phyloP scores from a whole-genome alignment of 768 basidiomycete genomes.

The Stropharia rugosoannulata region DNA sequence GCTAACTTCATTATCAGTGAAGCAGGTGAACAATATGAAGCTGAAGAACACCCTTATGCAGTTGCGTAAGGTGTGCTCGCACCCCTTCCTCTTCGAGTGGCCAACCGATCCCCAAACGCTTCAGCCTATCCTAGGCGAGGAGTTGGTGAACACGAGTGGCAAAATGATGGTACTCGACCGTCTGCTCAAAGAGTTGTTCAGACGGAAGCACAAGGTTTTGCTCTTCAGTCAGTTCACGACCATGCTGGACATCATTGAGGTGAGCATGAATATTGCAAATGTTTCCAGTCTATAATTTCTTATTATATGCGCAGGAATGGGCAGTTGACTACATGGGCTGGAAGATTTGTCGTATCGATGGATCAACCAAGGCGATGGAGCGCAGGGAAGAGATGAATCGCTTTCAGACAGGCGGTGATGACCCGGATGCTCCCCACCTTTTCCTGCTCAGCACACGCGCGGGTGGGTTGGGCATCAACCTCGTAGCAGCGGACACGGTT shows the following conservation, averaged over 20 bases:
- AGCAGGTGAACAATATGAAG: constrained; percentile 87
- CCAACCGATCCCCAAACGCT: constrained; percentile 61
- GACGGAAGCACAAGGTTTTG: constrained; percentile 79
- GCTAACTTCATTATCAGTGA: constrained; percentile 43
- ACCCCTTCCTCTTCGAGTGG: constrained; percentile 91
- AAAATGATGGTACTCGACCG: constrained; percentile 98
- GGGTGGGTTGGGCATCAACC: constrained; percentile 79
- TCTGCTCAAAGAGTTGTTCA: constrained; percentile 80
- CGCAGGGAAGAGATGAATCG: constrained; percentile 82
- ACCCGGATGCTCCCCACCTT: constrained; percentile 60
- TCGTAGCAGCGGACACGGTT: constrained; percentile 84
- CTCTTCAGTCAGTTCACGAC: constrained; percentile 93
- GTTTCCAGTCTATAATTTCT: background rate
- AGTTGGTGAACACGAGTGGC: constrained; percentile 83
- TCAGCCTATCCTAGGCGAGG: constrained; percentile 68
- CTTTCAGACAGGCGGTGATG: constrained; percentile 76
- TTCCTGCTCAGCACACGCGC: constrained; percentile 83
- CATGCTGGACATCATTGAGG: constrained; percentile 95
- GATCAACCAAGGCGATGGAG: constrained; percentile 74
- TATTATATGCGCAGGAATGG: constrained; percentile 63
- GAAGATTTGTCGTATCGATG: constrained; percentile 90
- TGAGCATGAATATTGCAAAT: constrained; percentile 26
- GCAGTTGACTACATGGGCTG: constrained; percentile 81
- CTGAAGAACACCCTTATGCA: constrained; percentile 98
- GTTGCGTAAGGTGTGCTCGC: constrained; percentile 92